These are phyloP conservation scores for Westerdykella ornata DNA, from an alignment of 2,329 filamentous ascomycete species.

Conservation along the genomic window DNA sequence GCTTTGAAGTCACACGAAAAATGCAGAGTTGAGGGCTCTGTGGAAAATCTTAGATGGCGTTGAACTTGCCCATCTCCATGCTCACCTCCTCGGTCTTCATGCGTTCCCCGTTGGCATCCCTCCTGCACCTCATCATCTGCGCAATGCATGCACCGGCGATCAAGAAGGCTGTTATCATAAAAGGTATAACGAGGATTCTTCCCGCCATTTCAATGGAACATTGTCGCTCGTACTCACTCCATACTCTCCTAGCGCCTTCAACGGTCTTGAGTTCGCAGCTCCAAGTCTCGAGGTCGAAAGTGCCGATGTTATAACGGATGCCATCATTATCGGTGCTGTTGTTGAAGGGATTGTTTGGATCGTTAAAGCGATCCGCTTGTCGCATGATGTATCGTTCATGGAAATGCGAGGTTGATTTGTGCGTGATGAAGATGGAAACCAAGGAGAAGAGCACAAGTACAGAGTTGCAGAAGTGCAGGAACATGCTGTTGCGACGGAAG, in stretches of 20 bases:
- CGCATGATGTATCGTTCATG: slow-evolving; percentile 19
- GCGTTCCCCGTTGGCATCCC: slow-evolving; percentile 15
- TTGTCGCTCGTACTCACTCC: slow-evolving; percentile 24
- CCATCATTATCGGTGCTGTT: slow-evolving; percentile 8
- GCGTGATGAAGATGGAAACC: slow-evolving; percentile 25
- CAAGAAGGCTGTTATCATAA: slow-evolving; percentile 17
- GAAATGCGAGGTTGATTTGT: slow-evolving; percentile 27
- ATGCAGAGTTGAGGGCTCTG: no score
- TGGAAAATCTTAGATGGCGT: no score
- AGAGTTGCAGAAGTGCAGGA: slow-evolving; percentile 25
- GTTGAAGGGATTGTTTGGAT: background rate
- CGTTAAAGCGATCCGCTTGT: slow-evolving; percentile 10
- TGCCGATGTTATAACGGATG: slow-evolving; percentile 28
- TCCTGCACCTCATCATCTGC: slow-evolving; percentile 15
- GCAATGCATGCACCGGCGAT: slow-evolving; percentile 18
- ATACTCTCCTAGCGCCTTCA: slow-evolving; percentile 18
- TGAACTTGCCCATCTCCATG: slow-evolving; percentile 22
- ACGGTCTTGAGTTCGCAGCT: slow-evolving; percentile 25
- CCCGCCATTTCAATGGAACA: slow-evolving; percentile 27
- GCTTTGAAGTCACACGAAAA: no score
- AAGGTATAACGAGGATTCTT: slow-evolving; percentile 25
- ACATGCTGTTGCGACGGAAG: slow-evolving; percentile 32
- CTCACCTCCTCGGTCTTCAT: slow-evolving; percentile 25
- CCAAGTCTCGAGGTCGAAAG: slow-evolving; percentile 35
- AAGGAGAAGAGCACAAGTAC: slow-evolving; percentile 28